A percentile compares a stretch with the other conserved stretches of the same genome.
Evolutionary conservation across 345 rosid genomes (phyloP).

Genomic region (Gossypium arboreum): DNA sequence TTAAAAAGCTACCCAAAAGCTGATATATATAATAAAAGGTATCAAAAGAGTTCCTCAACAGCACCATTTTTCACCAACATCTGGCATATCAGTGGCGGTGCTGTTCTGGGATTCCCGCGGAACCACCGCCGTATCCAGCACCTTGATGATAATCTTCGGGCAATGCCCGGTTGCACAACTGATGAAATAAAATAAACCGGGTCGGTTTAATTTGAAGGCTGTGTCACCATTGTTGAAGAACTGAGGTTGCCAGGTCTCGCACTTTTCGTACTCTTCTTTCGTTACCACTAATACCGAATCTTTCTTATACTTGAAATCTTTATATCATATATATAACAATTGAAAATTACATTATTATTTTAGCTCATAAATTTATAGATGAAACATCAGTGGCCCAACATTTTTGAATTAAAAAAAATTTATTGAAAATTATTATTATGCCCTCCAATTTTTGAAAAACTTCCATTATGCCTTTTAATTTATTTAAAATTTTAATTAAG

Average conservation of each 20-base stretch:
- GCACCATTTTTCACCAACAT: not conserved
- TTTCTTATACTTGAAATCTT: conserved; percentile 51
- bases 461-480: no score
- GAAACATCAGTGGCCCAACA: no score
- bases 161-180: conserved; percentile 25
- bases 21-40: not conserved
- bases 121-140: conserved; percentile 33
- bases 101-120: conserved; percentile 22
- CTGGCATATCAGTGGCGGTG: not conserved
- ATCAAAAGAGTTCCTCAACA: not conserved
- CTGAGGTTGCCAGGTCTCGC: conserved; percentile 41
- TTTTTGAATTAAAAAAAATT: no score
- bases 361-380: no score
- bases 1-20: not conserved
- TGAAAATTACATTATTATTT: no score
- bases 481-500: no score
- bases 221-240: conserved; percentile 54
- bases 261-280: conserved; percentile 26
- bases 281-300: conserved; percentile 17
- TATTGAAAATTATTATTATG: no score
- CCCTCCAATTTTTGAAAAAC: no score
- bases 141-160: conserved; percentile 66
- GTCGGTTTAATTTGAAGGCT: conserved; percentile 34
- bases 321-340: not conserved
- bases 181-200: conserved; percentile 58